Evolutionary conservation across 371 early-diverging fungal genomes (phyloP).

Genomic region (Lichtheimia ornata): DNA sequence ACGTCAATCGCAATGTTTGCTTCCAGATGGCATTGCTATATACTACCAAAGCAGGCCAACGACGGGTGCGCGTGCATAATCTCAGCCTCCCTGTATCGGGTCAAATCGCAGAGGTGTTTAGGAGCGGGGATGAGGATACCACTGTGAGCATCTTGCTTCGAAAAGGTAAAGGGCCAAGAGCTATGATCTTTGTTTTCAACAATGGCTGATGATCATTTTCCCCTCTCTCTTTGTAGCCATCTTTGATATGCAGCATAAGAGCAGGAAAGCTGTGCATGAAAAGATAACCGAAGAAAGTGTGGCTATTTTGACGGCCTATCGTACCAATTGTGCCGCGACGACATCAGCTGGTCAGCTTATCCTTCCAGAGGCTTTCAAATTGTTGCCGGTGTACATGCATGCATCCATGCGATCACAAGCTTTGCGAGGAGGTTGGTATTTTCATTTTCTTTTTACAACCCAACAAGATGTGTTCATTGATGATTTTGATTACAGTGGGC

Average conservation of each 20-base stretch:
- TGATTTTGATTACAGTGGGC: neutral
- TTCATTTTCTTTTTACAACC: conserved; percentile 1
- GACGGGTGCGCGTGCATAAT: conserved; percentile 91
- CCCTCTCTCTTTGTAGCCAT: conserved; percentile 48
- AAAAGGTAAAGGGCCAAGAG: conserved; percentile 41
- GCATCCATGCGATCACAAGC: conserved; percentile 76
- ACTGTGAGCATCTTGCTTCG: conserved; percentile 82
- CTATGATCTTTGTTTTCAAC: neutral
- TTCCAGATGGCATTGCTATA: conserved; percentile 93
- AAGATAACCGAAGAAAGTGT: conserved; percentile 57
- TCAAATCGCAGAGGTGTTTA: conserved; percentile 80
- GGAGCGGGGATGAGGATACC: conserved; percentile 89
- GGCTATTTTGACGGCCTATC: conserved; percentile 87
- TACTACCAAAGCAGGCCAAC: conserved; percentile 83
- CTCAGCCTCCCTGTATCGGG: conserved; percentile 78
- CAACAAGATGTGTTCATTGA: neutral
- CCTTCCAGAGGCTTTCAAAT: conserved; percentile 95
- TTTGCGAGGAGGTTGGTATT: conserved; percentile 60
- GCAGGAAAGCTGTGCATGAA: conserved; percentile 78
- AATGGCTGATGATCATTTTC: neutral
- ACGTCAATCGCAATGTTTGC: conserved; percentile 74
- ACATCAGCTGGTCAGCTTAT: conserved; percentile 93
- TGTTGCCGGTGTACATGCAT: conserved; percentile 79
- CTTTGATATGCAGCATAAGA: conserved; percentile 63
- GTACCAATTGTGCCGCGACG: conserved; percentile 86